Evolutionary conservation across 768 basidiomycete species (phyloP).

Genomic region (Lanmaoa pseudosensibilis): DNA sequence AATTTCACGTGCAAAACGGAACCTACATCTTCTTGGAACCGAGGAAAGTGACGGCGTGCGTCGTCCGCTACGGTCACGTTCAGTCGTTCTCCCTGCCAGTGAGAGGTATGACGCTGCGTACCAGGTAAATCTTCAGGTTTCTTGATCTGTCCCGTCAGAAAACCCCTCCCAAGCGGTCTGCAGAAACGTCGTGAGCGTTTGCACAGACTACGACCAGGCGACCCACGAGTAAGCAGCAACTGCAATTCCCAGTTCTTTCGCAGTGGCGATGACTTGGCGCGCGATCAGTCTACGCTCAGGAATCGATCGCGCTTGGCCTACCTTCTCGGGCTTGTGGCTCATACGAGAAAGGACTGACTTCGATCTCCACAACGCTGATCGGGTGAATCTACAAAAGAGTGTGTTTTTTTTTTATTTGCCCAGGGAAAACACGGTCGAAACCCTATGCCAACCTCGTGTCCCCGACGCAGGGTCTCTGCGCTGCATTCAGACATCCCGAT

Average conservation of each 20-base stretch:
- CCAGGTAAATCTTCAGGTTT: conserved; percentile 35
- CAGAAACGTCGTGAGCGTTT: not conserved
- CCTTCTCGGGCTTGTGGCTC: conserved; percentile 50
- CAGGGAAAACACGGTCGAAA: not conserved
- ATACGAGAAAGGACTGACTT: conserved; percentile 60
- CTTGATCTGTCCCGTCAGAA: conserved; percentile 51
- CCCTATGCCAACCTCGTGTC: conserved; percentile 16
- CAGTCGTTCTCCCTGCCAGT: not conserved
- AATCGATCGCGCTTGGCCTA: conserved; percentile 2
- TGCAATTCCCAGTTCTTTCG: conserved; percentile 53
- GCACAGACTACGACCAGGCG: not conserved
- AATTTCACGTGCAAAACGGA: conserved; percentile 1
- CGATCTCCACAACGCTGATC: conserved; percentile 64
- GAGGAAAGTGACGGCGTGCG: conserved; percentile 34
- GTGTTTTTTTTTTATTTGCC: not conserved
- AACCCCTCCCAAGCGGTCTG: conserved; percentile 52
- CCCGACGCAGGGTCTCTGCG: conserved; percentile 47
- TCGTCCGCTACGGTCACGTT: conserved; percentile 38
- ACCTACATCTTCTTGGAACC: conserved; percentile 44
- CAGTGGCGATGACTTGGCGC: conserved; percentile 47
- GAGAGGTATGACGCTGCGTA: conserved; percentile 1
- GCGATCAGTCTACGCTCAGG: not conserved
- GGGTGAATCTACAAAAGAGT: conserved; percentile 44
- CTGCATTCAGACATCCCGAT: conserved; percentile 60
- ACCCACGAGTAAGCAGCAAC: conserved; percentile 60